Base-by-base conservation (phyloP, 1,139 yeast species). In the Blastobotrys indianensis region DNA sequence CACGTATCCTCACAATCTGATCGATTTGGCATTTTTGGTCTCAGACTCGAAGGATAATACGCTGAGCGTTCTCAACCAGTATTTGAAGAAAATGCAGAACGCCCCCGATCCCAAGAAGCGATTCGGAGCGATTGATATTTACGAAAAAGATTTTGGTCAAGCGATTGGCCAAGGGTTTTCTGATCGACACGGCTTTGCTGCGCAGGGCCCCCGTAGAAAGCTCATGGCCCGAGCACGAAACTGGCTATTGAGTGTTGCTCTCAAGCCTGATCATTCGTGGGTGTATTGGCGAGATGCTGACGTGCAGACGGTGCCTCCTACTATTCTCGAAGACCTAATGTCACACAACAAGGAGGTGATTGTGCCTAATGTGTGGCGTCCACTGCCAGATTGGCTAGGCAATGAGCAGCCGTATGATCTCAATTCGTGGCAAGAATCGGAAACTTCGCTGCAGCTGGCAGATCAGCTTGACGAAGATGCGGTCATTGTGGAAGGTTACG, bases 311-410 rank as follows among this genome's bases (percentile, higher is more conserved):
- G 76, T 77, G 13, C 86, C 86, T 1, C 67, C 73, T 2, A 72
- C 84, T 1, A 72, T 80, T 47, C 63, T 80, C 49, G 82, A 80
- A 60, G 86, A 80, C 58, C 63, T 80, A 51, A 80, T 80, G 85
- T 73, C 72, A 51, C 84, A 79, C 58, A 72, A 77, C 56, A 74
- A 71, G 58, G 86, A 80, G 54, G 83, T 81, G 36, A 79, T 80
- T 48, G 90, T 86, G 20, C 95, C 95, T 20, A 86, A 86, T 60
- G 94, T 86, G 41, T 86, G 95, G 95, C 75, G 95, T 56, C 95
- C 95, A 1, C 69, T 86, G 52, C 95, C 95, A 1, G 92, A 83
- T 63, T 85, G 92, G 90, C 73, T 85, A 49, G 94, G 94, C 6
- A 81, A 81, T 60, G 90, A 85, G 61, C 95, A 86, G 64, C 95